phyloP scores from a whole-genome alignment of 352 stramenopile species.

The Pythium chondricola region DNA sequence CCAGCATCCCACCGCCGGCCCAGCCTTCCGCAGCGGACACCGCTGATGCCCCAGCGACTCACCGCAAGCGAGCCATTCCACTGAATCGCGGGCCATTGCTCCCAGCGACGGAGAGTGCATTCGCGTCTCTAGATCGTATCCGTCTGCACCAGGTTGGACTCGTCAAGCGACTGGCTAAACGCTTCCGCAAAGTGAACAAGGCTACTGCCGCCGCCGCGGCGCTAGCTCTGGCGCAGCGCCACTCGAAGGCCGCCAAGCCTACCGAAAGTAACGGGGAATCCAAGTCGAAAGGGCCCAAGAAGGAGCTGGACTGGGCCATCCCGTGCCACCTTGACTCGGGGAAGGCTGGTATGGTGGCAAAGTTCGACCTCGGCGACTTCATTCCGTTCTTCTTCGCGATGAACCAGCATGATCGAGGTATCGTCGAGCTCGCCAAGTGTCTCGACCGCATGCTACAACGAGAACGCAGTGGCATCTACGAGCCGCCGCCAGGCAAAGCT shows the following conservation, averaged over 20 bases:
- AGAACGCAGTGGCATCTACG: conserved; percentile 25
- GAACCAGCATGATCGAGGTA: conserved; percentile 13
- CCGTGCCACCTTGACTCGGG: conserved; percentile 4
- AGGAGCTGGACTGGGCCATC: conserved; percentile 3
- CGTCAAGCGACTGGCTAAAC: conserved; percentile 16
- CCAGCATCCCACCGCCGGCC: conserved; percentile 13
- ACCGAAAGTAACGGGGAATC: neutral
- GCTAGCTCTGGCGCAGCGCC: conserved; percentile 9
- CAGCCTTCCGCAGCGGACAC: conserved; percentile 1
- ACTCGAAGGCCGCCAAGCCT: neutral
- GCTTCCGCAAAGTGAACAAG: conserved; percentile 25
- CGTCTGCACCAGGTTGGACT: conserved; percentile 24
- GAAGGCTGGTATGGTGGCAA: conserved; percentile 11
- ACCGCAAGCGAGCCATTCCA: conserved; percentile 13
- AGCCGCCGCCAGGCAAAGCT: conserved; percentile 29
- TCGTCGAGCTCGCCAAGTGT: conserved; percentile 13
- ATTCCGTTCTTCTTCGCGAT: conserved; percentile 27
- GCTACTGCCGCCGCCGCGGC: conserved; percentile 8
- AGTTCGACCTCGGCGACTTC: conserved; percentile 21
- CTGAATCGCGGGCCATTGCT: conserved; percentile 3
- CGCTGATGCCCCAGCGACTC: neutral
- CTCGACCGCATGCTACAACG: conserved; percentile 30
- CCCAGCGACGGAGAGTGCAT: conserved; percentile 3
- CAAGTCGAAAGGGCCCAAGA: conserved; percentile 3
- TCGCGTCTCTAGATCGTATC: conserved; percentile 21